phyloP scores from a whole-genome alignment of 306 rosid species.

The Lotus japonicus region DNA sequence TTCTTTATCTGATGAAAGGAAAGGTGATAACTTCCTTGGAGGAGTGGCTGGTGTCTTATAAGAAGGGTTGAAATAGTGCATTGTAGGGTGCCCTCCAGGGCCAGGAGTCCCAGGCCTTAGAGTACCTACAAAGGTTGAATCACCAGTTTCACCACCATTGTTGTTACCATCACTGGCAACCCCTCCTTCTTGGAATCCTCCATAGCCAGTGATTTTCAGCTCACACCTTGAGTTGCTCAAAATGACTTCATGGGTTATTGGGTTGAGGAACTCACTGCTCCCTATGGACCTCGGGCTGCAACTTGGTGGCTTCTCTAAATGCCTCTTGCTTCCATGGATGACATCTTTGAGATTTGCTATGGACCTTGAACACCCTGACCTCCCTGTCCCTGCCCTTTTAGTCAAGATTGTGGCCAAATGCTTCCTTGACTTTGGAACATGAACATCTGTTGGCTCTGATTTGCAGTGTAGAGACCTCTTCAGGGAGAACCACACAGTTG shows the following conservation, averaged over 20 bases:
- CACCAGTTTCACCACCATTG: not conserved
- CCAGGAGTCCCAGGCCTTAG: slow-evolving; percentile 84
- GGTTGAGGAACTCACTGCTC: slow-evolving; percentile 85
- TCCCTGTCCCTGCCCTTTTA: slow-evolving; percentile 39
- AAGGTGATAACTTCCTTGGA: slow-evolving; percentile 52
- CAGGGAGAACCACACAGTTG: slow-evolving; percentile 86
- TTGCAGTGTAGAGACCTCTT: slow-evolving; percentile 79
- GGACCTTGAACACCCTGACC: slow-evolving; percentile 89
- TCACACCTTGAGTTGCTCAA: slow-evolving; percentile 82
- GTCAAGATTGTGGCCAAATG: slow-evolving; percentile 69
- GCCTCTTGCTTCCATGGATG: slow-evolving; percentile 87
- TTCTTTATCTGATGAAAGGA: slow-evolving; percentile 46
- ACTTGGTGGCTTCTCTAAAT: slow-evolving; percentile 72
- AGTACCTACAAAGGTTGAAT: slow-evolving; percentile 61
- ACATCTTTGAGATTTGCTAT: slow-evolving; percentile 91
- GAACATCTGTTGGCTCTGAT: slow-evolving; percentile 79
- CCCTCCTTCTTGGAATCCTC: slow-evolving; percentile 60
- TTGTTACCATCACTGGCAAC: slow-evolving; percentile 19
- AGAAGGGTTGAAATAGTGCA: slow-evolving; percentile 68
- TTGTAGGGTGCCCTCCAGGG: slow-evolving; percentile 65
- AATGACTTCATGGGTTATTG: slow-evolving; percentile 82
- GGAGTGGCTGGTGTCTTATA: slow-evolving; percentile 51
- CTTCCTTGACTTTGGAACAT: slow-evolving; percentile 69
- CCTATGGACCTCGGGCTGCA: slow-evolving; percentile 93
- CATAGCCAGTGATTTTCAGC: slow-evolving; percentile 77